These are phyloP conservation scores for Licmophora abbreviata DNA, from an alignment of 108 stramenopile species.

Conservation along the genomic window DNA sequence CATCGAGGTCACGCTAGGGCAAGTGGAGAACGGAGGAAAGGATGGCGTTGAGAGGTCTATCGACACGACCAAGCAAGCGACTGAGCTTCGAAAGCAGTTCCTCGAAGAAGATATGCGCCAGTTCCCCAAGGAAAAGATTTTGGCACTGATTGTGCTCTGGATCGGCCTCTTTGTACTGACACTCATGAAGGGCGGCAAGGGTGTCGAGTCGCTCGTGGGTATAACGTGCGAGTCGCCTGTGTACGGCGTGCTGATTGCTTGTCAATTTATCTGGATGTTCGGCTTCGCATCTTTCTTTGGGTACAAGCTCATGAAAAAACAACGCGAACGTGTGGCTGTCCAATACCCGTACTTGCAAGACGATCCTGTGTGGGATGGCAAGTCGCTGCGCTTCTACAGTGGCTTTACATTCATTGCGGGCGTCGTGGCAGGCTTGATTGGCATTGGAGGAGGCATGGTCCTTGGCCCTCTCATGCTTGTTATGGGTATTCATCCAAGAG, in stretches of 20 bases:
- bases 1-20: not conserved
- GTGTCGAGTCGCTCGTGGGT: conserved; percentile 49
- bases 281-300: conserved; percentile 44
- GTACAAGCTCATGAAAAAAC: conserved; percentile 27
- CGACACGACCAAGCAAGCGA: not conserved
- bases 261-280: conserved; percentile 56
- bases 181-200: conserved; percentile 63
- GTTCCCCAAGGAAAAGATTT: conserved; percentile 54
- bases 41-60: conserved; percentile 20
- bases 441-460: conserved; percentile 79
- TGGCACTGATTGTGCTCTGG: conserved; percentile 37
- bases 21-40: conserved; percentile 7
- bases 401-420: conserved; percentile 59
- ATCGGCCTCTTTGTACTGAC: conserved; percentile 46
- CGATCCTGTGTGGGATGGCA: conserved; percentile 49
- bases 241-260: conserved; percentile 37
- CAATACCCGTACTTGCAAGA: conserved; percentile 43
- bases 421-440: conserved; percentile 60
- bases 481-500: conserved; percentile 62
- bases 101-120: conserved; percentile 46
- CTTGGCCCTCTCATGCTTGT: conserved; percentile 61
- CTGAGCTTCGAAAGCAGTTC: conserved; percentile 15
- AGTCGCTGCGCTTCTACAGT: conserved; percentile 34
- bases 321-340: conserved; percentile 24
- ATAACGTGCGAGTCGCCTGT: conserved; percentile 52